Evolutionary conservation across 2,329 filamentous ascomycete genomes (phyloP), one percentile per base, ranked within the genome.

Genomic region (Claviceps africana): DNA sequence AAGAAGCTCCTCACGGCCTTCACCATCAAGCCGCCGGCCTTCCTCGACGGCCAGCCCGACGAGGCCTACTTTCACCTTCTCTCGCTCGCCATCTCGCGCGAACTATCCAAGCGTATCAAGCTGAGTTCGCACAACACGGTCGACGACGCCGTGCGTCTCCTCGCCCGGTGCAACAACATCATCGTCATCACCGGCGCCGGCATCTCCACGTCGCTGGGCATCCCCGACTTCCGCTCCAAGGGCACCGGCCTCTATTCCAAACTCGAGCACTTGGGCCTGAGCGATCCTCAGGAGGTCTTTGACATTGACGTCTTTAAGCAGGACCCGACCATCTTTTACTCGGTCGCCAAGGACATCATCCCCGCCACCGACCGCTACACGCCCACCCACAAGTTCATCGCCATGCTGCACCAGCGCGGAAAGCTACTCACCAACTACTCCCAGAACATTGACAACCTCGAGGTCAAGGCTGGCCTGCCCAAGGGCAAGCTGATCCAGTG

Each of bases 361-460:
- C 89, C 91, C 11, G 79, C 81, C 22, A 82, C 84, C 15, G 82
- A 87, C 58, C 82, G 82, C 60, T 95, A 82, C 72, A 89, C 91
- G 1, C 90, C 91, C 0, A 97, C 93, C 0, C 93, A 98, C 72
- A 83, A 85, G 51, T 98, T 98, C 71, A 94, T 98, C 62, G 81
- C 83, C 35, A 76, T 96, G 60, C 78, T 98, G 37, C 87, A 98
- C 67, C 78, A 91, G 59, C 86, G 89, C 66, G 82, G 80, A 58
- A 95, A 95, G 67, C 78, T 98, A 7, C 78, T 96, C 54, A 97
- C 90, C 43, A 96, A 97, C 70, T 98, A 96, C 72, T 95, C 93
- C 0, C 93, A 98, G 66, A 98, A 98, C 67, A 97, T 98, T 62
- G 93, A 98, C 72, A 96, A 96, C 60, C 82, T 96, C 50, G 91